Evolutionary conservation across 148 eudicot genomes (phyloP).

Genomic region (Spergularia marina): DNA sequence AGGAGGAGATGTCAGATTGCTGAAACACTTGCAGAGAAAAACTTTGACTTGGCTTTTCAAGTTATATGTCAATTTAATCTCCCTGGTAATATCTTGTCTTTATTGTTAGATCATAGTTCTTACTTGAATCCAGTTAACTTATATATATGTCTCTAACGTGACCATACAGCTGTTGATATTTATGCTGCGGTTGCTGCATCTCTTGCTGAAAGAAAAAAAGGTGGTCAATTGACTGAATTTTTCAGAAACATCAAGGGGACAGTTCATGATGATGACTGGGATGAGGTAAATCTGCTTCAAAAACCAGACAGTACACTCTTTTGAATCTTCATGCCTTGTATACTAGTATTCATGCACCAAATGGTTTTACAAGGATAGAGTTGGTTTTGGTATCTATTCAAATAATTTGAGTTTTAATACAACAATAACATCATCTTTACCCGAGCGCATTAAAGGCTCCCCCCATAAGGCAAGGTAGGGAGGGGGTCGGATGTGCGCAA

Average conservation of each 20-base stretch:
- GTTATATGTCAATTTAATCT: slow-evolving; percentile 79
- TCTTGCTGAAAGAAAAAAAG: slow-evolving; percentile 96
- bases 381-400: background rate
- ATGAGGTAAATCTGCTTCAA: slow-evolving; percentile 54
- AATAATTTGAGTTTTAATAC: too few species aligned
- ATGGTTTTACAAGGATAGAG: background rate
- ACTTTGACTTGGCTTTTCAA: slow-evolving; percentile 89
- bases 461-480: too few species aligned
- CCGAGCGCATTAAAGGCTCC: too few species aligned
- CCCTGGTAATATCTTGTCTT: slow-evolving; percentile 51
- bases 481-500: too few species aligned
- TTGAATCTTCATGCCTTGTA: background rate
- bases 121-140: slow-evolving; percentile 8
- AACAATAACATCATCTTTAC: too few species aligned
- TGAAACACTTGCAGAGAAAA: slow-evolving; percentile 89
- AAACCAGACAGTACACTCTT: background rate
- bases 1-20: slow-evolving; percentile 95
- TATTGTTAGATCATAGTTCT: background rate
- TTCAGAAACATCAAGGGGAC: slow-evolving; percentile 87
- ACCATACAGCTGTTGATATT: slow-evolving; percentile 79
- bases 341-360: background rate
- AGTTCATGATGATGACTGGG: slow-evolving; percentile 93
- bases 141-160: slow-evolving; percentile 20
- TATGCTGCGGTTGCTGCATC: slow-evolving; percentile 99
- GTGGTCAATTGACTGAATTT: slow-evolving; percentile 85